These are phyloP conservation scores for Gnomoniopsis smithogilvyi DNA, from an alignment of 2,329 filamentous ascomycete genomes.

Conservation along the genomic window DNA sequence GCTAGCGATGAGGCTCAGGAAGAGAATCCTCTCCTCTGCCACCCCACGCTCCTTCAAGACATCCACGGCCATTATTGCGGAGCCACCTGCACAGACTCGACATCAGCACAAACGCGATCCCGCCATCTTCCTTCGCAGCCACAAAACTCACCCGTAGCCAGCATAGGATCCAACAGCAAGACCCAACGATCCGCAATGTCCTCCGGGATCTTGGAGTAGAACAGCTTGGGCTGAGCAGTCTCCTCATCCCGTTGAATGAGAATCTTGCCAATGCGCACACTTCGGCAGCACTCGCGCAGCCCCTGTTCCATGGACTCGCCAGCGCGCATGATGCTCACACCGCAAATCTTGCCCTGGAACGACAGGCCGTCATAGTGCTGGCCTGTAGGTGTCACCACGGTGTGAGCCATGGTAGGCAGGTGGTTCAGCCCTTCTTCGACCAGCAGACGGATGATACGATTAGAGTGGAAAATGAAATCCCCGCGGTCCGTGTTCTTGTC, in stretches of 20 bases:
- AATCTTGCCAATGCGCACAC: conserved; percentile 98
- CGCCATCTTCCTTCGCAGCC: not conserved
- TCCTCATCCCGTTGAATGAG: conserved; percentile 97
- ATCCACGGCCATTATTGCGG: conserved; percentile 94
- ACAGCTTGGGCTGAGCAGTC: conserved; percentile 85
- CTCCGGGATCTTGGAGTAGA: conserved; percentile 95
- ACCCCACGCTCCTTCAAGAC: conserved; percentile 87
- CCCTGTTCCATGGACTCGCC: conserved; percentile 99
- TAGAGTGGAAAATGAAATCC: conserved; percentile 99
- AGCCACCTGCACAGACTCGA: conserved; percentile 62
- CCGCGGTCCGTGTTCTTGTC: conserved; percentile 86
- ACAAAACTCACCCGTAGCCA: conserved; percentile 73
- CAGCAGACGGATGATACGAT: conserved; percentile 92
- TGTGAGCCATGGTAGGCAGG: conserved; percentile 83
- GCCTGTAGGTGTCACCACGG: conserved; percentile 87
- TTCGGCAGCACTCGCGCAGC: conserved; percentile 90
- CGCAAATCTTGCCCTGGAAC: conserved; percentile 98
- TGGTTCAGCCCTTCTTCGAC: conserved; percentile 98
- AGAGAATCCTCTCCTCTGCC: conserved; percentile 90
- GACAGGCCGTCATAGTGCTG: conserved; percentile 84
- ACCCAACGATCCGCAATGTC: conserved; percentile 95
- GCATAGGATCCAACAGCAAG: conserved; percentile 94
- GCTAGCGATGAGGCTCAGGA: conserved; percentile 96
- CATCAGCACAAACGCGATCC: conserved; percentile 2
- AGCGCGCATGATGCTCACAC: conserved; percentile 96